phyloP scores from a whole-genome alignment of 2,329 filamentous ascomycete genomes.

The Penicillium verrucosum region DNA sequence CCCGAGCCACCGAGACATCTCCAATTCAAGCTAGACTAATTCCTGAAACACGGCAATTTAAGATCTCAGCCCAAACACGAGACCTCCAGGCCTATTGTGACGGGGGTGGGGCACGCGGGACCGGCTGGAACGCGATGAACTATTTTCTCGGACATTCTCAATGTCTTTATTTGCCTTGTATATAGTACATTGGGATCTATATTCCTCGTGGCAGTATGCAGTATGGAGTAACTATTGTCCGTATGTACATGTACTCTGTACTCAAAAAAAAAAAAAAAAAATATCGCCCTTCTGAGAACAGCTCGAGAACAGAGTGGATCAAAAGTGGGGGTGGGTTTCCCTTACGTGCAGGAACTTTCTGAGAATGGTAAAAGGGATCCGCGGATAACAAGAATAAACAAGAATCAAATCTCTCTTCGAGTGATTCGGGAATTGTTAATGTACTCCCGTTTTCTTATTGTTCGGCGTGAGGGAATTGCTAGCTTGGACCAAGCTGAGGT shows the following conservation, averaged over 20 bases:
- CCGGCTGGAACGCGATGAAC: not conserved
- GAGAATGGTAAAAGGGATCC: not conserved
- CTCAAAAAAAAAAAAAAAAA: not conserved
- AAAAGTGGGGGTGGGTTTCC: not conserved
- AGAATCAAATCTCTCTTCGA: too few relatives aligned
- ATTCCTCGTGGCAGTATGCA: not conserved
- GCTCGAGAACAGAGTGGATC: not conserved
- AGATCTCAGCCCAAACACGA: not conserved
- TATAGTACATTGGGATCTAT: not conserved
- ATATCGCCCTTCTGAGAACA: not conserved
- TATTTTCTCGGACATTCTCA: too few relatives aligned
- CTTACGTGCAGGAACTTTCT: not conserved
- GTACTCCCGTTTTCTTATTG: too few relatives aligned
- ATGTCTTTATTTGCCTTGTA: not conserved
- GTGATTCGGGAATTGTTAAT: too few relatives aligned
- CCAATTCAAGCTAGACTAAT: not conserved
- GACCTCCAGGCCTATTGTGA: not conserved
- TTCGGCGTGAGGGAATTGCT: too few relatives aligned
- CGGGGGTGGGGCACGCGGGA: not conserved
- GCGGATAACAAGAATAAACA: not conserved
- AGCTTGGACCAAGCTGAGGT: too few relatives aligned
- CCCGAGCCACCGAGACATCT: not conserved
- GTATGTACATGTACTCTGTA: not conserved
- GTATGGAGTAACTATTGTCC: too few relatives aligned
- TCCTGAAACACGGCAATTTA: constrained; percentile 2